Evolutionary conservation across 2,329 filamentous ascomycete species (phyloP).

Genomic region (Botryotinia narcissicola): DNA sequence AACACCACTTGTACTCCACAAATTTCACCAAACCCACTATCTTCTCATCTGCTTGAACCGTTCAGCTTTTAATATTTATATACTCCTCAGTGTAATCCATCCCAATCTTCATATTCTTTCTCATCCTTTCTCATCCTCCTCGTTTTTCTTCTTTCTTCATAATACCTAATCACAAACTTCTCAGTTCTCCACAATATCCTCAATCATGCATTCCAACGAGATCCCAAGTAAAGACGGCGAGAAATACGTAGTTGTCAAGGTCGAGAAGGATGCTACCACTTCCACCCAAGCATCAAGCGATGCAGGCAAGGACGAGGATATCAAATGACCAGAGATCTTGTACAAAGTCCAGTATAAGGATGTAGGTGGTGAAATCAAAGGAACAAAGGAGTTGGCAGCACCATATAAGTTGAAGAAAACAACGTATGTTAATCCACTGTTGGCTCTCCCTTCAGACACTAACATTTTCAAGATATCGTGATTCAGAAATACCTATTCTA

Average conservation of each 20-base stretch:
- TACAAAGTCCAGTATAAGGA: constrained; percentile 32
- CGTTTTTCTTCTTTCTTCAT: background rate
- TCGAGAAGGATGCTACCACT: constrained; percentile 19
- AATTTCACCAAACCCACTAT: background rate
- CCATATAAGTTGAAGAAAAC: constrained; percentile 31
- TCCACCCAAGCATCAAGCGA: constrained; percentile 20
- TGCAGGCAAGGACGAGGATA: constrained; percentile 21
- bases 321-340: constrained; percentile 27
- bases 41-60: background rate
- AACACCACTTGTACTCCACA: constrained; percentile 5
- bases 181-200: background rate
- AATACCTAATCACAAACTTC: background rate
- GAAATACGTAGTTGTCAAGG: constrained; percentile 28
- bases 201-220: constrained; percentile 21
- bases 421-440: constrained; percentile 12
- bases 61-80: background rate
- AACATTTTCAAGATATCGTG: constrained; percentile 23
- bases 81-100: background rate
- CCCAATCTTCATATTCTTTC: background rate
- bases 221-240: constrained; percentile 21
- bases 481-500: constrained; percentile 27
- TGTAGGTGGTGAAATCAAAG: constrained; percentile 28
- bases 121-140: background rate
- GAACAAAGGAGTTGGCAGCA: constrained; percentile 27
- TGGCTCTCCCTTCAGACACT: background rate